A percentile compares a stretch with the other conserved stretches of the same genome.
Evolutionary conservation across 2,329 filamentous ascomycete species (phyloP).

Genomic region (Tolypocladium endophyticum): DNA sequence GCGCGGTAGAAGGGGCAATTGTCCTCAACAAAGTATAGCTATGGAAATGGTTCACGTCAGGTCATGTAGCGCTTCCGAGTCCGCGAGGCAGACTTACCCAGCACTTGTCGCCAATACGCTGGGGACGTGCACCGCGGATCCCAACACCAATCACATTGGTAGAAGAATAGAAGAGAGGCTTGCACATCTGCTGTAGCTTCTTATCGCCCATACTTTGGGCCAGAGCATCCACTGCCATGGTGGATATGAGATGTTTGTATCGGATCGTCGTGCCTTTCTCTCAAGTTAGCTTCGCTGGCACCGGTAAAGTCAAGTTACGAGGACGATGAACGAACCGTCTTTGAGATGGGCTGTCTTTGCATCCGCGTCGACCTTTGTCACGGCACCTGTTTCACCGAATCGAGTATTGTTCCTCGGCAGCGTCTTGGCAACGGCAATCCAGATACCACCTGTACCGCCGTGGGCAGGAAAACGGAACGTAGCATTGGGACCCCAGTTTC

Average conservation of each 20-base stretch:
- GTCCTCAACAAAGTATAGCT: constrained; percentile 97
- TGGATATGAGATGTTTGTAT: constrained; percentile 88
- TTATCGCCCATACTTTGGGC: constrained; percentile 80
- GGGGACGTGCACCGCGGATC: constrained; percentile 80
- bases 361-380: constrained; percentile 77
- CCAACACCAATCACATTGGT: constrained; percentile 97
- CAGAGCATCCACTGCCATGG: constrained; percentile 89
- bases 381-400: constrained; percentile 76
- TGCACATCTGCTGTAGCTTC: constrained; percentile 72
- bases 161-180: constrained; percentile 90
- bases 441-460: constrained; percentile 96
- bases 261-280: constrained; percentile 55
- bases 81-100: constrained; percentile 50
- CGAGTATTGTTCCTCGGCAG: constrained; percentile 84
- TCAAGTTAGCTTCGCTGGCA: neutral
- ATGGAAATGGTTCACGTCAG: neutral
- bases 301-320: neutral
- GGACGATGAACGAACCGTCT: constrained; percentile 45
- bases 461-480: constrained; percentile 97
- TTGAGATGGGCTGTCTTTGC: constrained; percentile 72
- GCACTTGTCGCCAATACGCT: constrained; percentile 98
- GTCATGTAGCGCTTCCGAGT: neutral
- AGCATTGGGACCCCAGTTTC: constrained; percentile 95
- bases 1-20: constrained; percentile 99
- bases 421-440: constrained; percentile 92